phyloP scores from a whole-genome alignment of 148 eudicot species.

The Rhododendron simsii region DNA sequence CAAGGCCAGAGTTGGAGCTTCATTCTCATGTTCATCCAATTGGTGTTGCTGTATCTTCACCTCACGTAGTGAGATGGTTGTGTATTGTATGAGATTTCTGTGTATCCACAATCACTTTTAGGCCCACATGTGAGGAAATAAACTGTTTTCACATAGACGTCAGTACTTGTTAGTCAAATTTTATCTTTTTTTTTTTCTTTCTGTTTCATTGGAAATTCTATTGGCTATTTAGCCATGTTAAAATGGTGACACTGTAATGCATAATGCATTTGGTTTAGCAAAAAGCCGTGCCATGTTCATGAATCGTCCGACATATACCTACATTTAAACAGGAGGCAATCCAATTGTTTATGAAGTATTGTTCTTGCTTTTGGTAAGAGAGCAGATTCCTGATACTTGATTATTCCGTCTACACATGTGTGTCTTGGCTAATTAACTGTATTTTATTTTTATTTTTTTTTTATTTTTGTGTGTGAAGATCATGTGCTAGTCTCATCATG shows the following conservation, averaged over 20 bases:
- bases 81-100: not conserved
- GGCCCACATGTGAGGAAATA: not conserved
- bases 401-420: not conserved
- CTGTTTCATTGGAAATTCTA: too few species aligned
- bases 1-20: conserved; percentile 32
- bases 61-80: not conserved
- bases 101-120: not conserved
- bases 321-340: not conserved
- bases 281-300: too few species aligned
- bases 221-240: not conserved
- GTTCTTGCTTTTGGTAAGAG: too few species aligned
- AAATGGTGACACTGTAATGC: too few species aligned
- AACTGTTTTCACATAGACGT: not conserved
- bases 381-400: not conserved
- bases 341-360: not conserved
- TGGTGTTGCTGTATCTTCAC: conserved; percentile 26
- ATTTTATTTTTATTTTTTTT: too few species aligned
- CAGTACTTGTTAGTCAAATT: not conserved
- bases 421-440: too few species aligned
- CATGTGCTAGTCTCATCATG: too few species aligned
- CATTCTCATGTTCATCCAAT: conserved; percentile 27
- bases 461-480: too few species aligned
- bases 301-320: too few species aligned
- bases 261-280: too few species aligned
- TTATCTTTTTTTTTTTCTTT: not conserved